Base-by-base conservation (phyloP, 225 moss, liverwort and hornwort genomes). In the Polytrichum formosum region DNA sequence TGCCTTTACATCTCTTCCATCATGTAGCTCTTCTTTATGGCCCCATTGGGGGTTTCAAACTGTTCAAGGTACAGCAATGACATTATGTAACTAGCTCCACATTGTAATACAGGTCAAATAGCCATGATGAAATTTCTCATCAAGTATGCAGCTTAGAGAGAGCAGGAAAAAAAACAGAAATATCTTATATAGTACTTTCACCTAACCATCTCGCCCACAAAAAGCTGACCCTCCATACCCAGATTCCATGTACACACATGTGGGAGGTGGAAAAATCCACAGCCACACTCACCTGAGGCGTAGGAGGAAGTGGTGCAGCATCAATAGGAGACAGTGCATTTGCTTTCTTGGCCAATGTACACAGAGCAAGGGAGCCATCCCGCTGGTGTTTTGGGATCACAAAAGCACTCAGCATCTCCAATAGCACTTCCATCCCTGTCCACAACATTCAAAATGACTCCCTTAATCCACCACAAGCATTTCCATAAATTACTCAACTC, bases 261-360 rank as follows among this genome's bases (percentile, higher is more conserved):
- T 9, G 22, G 13, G 37, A 13, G 33, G 46, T 4, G 3, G 3
- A 16, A 22, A 3, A 23, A 23, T 58, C 6, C 58, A 26, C 2
- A 10, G 19, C 6, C 6, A 28, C 27, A 63, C 18, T 70, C 70
- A 94, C 97, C 94, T 97, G 93, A n/a, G 97, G 97, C 20, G 97
- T 97, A 64, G 97, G 94, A 77, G 97, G 97, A 70, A 83, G 97
- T 56, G 97, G 93, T 26, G 92, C 91, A 54, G 91, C 89, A 79
- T 97, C 97, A 60, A 97, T 88, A 54, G 97, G 97, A 5, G 94
- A 94, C 10, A 90, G 80, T 10, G 89, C 87, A 65, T 89, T 91
- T 64, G 97, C 92, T 78, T 97, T 97, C 31, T 83, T 92, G n/a
- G 97, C 97, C 75, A 97, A 89, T 88, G 83, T 92, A 83, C 91